phyloP scores from a whole-genome alignment of 176 grass and related monocot species.

The Areca catechu region DNA sequence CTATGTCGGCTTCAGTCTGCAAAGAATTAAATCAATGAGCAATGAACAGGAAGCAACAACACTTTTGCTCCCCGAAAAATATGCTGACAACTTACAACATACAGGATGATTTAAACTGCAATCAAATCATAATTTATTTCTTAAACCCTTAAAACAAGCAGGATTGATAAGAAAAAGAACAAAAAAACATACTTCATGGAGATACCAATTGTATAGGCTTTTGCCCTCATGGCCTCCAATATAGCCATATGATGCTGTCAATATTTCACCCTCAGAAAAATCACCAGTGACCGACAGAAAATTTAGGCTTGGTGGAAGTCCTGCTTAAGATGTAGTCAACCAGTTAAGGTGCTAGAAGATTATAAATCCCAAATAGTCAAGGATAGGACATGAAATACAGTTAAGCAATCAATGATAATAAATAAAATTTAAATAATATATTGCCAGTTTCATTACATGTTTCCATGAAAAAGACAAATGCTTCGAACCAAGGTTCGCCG shows the following conservation, averaged over 20 bases:
- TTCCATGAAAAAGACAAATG: too few relatives aligned
- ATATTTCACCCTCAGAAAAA: slow-evolving; percentile 69
- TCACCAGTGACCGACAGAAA: slow-evolving; percentile 94
- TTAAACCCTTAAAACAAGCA: slow-evolving; percentile 4
- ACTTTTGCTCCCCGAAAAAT: too few relatives aligned
- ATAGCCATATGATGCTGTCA: slow-evolving; percentile 94
- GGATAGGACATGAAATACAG: too few relatives aligned
- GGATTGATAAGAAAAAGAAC: slow-evolving; percentile 4
- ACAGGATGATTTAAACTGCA: too few relatives aligned
- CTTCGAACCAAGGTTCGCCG: too few relatives aligned
- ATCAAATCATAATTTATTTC: too few relatives aligned
- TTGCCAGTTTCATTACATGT: too few relatives aligned
- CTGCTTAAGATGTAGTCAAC: slow-evolving; percentile 33
- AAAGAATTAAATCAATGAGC: slow-evolving; percentile 13
- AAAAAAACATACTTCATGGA: slow-evolving; percentile 57
- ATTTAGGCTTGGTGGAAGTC: slow-evolving; percentile 73
- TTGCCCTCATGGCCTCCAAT: slow-evolving; percentile 90
- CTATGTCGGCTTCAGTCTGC: slow-evolving; percentile 62
- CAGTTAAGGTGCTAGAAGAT: too few relatives aligned
- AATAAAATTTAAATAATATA: too few relatives aligned
- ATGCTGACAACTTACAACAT: too few relatives aligned
- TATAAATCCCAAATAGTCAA: too few relatives aligned
- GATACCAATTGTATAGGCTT: slow-evolving; percentile 80
- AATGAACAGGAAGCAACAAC: slow-evolving; percentile 4
- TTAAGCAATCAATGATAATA: too few relatives aligned